These are phyloP conservation scores for Fistulifera solaris DNA, from an alignment of 108 stramenopile species.

Conservation along the genomic window DNA sequence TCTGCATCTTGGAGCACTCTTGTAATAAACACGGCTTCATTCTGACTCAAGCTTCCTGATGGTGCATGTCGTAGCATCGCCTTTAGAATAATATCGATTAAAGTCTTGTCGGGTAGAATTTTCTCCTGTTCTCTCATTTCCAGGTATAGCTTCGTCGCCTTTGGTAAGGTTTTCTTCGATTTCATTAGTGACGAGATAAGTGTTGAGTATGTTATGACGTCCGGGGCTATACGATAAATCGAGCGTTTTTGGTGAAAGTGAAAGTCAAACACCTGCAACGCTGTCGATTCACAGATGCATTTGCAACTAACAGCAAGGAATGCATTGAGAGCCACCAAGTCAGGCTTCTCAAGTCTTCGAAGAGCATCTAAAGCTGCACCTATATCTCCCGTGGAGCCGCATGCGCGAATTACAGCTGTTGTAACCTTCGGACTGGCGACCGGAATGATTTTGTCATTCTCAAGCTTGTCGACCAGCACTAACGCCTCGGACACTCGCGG, in stretches of 20 bases:
- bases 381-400: slow-evolving; percentile 36
- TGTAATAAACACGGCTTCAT: slow-evolving; percentile 47
- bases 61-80: slow-evolving; percentile 36
- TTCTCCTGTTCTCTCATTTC: slow-evolving; percentile 52
- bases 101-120: slow-evolving; percentile 51
- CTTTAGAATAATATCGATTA: slow-evolving; percentile 63
- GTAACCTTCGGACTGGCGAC: slow-evolving; percentile 33
- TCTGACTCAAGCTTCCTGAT: slow-evolving; percentile 25
- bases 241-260: slow-evolving; percentile 20
- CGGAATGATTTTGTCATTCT: slow-evolving; percentile 29
- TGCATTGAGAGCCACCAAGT: slow-evolving; percentile 67
- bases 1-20: slow-evolving; percentile 57
- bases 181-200: slow-evolving; percentile 50
- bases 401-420: slow-evolving; percentile 59
- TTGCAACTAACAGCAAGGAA: slow-evolving; percentile 57
- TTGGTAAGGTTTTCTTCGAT: slow-evolving; percentile 22
- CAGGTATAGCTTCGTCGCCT: slow-evolving; percentile 40
- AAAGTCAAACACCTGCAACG: slow-evolving; percentile 41
- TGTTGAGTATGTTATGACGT: slow-evolving; percentile 70
- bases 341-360: slow-evolving; percentile 36
- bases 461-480: slow-evolving; percentile 40
- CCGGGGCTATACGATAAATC: slow-evolving; percentile 22
- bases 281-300: slow-evolving; percentile 37
- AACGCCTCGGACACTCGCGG: slow-evolving; percentile 56
- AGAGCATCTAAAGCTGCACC: slow-evolving; percentile 42